Evolutionary conservation across 495 filamentous ascomycete species (phyloP).

Genomic region (Penicillium coffeae): DNA sequence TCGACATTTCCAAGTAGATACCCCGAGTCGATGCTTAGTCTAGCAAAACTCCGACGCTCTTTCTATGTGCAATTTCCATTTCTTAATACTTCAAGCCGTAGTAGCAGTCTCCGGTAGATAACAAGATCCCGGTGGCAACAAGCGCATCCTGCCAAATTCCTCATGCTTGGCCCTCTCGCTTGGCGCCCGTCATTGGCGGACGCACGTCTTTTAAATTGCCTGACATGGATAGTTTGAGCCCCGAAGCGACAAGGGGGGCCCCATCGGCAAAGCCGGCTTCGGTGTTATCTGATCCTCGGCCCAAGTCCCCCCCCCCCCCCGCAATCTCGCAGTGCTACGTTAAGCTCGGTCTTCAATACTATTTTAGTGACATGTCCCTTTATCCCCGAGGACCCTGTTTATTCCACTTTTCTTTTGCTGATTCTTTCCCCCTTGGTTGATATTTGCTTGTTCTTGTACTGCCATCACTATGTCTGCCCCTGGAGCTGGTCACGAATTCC

Average conservation of each 20-base stretch:
- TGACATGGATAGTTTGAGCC: too few species aligned
- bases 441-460: neutral
- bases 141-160: too few species aligned
- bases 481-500: conserved; percentile 77
- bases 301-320: conserved; percentile 13
- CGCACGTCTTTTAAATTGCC: too few species aligned
- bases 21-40: conserved; percentile 53
- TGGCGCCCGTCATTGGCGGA: too few species aligned
- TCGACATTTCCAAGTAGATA: conserved; percentile 49
- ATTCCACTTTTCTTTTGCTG: neutral
- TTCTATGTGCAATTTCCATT: conserved; percentile 20
- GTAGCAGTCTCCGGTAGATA: too few species aligned
- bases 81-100: neutral
- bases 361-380: neutral
- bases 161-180: too few species aligned
- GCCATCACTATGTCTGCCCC: conserved; percentile 46
- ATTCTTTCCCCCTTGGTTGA: neutral
- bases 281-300: conserved; percentile 32
- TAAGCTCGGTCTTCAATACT: conserved; percentile 6
- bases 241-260: too few species aligned
- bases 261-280: too few species aligned
- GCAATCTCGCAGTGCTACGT: conserved; percentile 22
- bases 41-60: conserved; percentile 37
- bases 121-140: too few species aligned
- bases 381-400: neutral